Evolutionary conservation across 2,329 filamentous ascomycete species (phyloP).

Genomic region (Ascochyta koolunga): DNA sequence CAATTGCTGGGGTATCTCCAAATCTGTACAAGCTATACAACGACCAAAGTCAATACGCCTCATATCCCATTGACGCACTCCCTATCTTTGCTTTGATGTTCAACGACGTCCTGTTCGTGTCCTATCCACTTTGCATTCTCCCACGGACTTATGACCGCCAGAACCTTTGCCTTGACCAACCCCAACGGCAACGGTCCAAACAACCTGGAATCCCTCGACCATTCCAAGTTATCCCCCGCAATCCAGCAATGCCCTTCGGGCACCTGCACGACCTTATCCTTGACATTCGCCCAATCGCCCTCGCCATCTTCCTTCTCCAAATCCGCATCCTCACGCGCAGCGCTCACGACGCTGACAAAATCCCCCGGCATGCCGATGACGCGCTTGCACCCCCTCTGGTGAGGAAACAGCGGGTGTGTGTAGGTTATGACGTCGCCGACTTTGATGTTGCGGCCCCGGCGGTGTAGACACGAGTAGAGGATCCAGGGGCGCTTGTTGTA

Average conservation of each 20-base stretch:
- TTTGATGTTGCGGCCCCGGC: slow-evolving; percentile 64
- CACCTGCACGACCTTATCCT: slow-evolving; percentile 70
- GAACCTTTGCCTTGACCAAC: slow-evolving; percentile 81
- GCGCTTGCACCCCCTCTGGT: slow-evolving; percentile 74
- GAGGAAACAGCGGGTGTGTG: slow-evolving; percentile 69
- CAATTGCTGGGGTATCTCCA: not conserved
- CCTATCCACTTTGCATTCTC: slow-evolving; percentile 36
- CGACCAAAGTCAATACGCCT: not conserved
- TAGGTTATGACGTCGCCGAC: slow-evolving; percentile 89
- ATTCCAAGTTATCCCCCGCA: slow-evolving; percentile 83
- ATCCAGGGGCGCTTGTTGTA: slow-evolving; percentile 25
- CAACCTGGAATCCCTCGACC: slow-evolving; percentile 82
- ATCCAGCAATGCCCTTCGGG: slow-evolving; percentile 93
- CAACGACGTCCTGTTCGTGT: slow-evolving; percentile 18
- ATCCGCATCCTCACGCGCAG: slow-evolving; percentile 49
- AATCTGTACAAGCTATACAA: not conserved
- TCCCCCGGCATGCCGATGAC: slow-evolving; percentile 67
- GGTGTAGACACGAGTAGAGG: slow-evolving; percentile 35
- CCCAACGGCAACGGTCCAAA: slow-evolving; percentile 88
- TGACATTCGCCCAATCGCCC: slow-evolving; percentile 35
- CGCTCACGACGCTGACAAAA: slow-evolving; percentile 71
- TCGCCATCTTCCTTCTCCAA: slow-evolving; percentile 28
- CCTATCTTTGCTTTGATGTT: slow-evolving; percentile 17
- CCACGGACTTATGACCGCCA: slow-evolving; percentile 51
- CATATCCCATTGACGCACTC: slow-evolving; percentile 12